Conservation (phyloP, 805 yeast species). For the Yamadazyma phyllophila region DNA sequence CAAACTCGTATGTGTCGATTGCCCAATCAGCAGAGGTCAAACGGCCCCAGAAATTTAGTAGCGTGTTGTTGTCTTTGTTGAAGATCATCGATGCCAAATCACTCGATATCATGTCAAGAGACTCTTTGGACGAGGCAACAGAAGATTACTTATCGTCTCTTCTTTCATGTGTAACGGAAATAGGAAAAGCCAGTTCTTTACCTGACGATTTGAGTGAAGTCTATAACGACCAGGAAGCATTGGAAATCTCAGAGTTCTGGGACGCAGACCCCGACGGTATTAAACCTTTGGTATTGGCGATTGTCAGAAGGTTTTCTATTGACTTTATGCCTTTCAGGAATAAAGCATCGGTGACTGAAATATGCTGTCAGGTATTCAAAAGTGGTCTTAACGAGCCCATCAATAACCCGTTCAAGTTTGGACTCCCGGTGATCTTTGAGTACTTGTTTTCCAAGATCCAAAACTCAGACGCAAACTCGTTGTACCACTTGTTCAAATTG, state of each 20-base stretch:
- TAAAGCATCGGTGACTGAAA: conserved; percentile 56
- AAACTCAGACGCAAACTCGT: conserved; percentile 27
- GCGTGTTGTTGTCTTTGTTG: conserved; percentile 20
- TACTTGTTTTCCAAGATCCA: conserved; percentile 35
- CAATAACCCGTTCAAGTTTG: conserved; percentile 66
- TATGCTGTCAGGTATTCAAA: conserved; percentile 60
- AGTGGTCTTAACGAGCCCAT: conserved; percentile 61
- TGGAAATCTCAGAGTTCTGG: conserved; percentile 42
- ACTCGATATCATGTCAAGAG: conserved; percentile 2
- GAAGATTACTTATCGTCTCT: conserved; percentile 55
- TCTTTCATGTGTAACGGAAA: conserved; percentile 60
- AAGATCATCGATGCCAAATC: conserved; percentile 15
- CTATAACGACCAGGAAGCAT: conserved; percentile 32
- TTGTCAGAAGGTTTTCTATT: conserved; percentile 43
- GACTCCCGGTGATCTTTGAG: conserved; percentile 35
- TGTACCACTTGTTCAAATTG: conserved; percentile 45
- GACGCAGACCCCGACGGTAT: conserved; percentile 44
- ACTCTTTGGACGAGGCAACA: conserved; percentile 10
- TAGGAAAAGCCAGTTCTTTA: conserved; percentile 66
- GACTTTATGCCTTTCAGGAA: conserved; percentile 34
- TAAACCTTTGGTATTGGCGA: conserved; percentile 39
- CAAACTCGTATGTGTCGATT: conserved; percentile 61
- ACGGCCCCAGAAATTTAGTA: conserved; percentile 33
- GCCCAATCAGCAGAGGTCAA: conserved; percentile 49
- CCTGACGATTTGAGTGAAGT: conserved; percentile 52